Base-by-base conservation (phyloP, 345 rosid genomes). In the Excoecaria cochinchinensis region DNA sequence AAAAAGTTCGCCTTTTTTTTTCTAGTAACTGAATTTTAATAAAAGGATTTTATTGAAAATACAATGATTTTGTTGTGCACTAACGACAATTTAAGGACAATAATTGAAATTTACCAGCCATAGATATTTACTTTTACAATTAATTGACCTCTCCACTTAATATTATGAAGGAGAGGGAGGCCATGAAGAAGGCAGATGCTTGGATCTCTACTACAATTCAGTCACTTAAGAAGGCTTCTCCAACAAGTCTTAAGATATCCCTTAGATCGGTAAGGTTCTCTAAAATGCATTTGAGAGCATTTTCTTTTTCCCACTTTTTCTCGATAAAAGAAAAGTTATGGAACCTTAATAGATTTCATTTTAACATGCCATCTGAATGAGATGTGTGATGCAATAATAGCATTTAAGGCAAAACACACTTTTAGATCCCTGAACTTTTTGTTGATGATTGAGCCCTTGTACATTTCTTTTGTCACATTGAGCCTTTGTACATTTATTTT, bases 201-300 rank as follows among this genome's bases (percentile, higher is more conserved):
- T 92, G 97, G 98, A 78, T 89, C 76, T 66, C 84, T 64, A 53
- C 82, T 52, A 80, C 90, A n/a, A 80, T 92, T 77, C 69, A 61
- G 76, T 77, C 84, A 8, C 67, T 94, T 84, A 92, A 85, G 84
- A 82, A 80, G 81, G 97, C 91, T 79, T 94, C 95, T 17, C 97
- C 98, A 58, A 90, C 89, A 58, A 94, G 97, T 86, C 97, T 94
- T 70, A 94, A 92, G 80, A 84, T 92, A 73, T 84, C 93, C 66
- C 97, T 92, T 68, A 86, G 87, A 90, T 89, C 91, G 73, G 98
- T 94, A 83, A 72, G 87, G 40, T 53, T 53, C 70, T 44, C 44
- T 59, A 21, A 10, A 63, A 46, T 70, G 12, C 51, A 39, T 67
- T 74, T 38, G 22, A 44, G 42, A 15, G 1, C 16, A 22, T 10